Evolutionary conservation across 2,329 filamentous ascomycete species (phyloP), one percentile per base, ranked within the genome.

Genomic region (Hypoxylon sp.): DNA sequence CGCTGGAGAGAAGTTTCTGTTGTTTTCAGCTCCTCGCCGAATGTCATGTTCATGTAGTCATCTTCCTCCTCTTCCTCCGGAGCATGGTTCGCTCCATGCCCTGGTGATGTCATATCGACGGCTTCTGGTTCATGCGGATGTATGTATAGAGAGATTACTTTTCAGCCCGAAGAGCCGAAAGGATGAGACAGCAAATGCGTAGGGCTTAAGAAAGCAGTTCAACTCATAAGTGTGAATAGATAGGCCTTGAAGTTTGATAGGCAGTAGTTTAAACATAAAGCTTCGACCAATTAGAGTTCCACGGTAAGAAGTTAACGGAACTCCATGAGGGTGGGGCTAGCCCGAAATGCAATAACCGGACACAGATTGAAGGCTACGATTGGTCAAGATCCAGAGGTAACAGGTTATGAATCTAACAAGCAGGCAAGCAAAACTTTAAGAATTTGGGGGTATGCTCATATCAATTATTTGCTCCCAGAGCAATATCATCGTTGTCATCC

Each of bases 21-120:
- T 81, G 86, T 77, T 83, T 82, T 59, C 84, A 86, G 63, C 36
- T 70, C 69, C 28, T 97, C 92, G 17, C 88, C 85, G 77, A 99
- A 94, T 13, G 90, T 86, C 95, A 99, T 98, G 74, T 91, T 93
- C 92, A 99, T 97, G 84, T 99, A 98, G 80, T 99, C 96, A 70
- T 93, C 92, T 2, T 85, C 84, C 0, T 76, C 78, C 5, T 72
- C 72, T 13, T 62, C 68, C 43, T 32, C 23, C 6, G 70, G 19
- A 71, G 73, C 74, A 25, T 53, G 17, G 23, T 34, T 55, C n/a
- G 56, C 13, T 30, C 30, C 30, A 13, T 50, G 43, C 7, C 50
- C 45, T n/a, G 57, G 34, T 36, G 69, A 51, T 56, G 68, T 45
- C 68, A 70, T 72, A 17, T 13, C n/a, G 45, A 48, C 21, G 17